These are phyloP conservation scores for Scedosporium apiospermum DNA, from an alignment of 2,329 filamentous ascomycete species.

Conservation along the genomic window DNA sequence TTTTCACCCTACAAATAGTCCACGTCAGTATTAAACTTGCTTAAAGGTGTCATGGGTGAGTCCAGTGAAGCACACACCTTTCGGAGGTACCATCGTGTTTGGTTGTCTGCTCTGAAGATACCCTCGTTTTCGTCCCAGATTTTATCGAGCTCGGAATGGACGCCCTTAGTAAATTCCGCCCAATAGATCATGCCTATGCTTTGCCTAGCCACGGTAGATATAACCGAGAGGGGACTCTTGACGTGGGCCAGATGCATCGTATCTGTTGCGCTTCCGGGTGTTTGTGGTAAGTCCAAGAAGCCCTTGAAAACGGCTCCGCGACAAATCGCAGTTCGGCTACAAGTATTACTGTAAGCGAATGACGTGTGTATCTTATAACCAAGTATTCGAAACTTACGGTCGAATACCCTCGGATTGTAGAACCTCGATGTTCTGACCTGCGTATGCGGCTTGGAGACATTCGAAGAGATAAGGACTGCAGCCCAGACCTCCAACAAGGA, in stretches of 20 bases:
- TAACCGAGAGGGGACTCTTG: background rate
- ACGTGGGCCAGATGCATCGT: background rate
- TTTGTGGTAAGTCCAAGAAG: background rate
- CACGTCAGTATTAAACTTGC: no score
- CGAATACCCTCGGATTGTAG: slow-evolving; percentile 19
- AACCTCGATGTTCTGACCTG: slow-evolving; percentile 10
- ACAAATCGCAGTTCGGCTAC: background rate
- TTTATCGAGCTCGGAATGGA: no score
- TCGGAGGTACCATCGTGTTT: no score
- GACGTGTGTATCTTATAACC: background rate
- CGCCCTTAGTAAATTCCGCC: no score
- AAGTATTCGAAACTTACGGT: slow-evolving; percentile 19
- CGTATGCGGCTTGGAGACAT: slow-evolving; percentile 9
- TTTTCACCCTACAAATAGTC: no score
- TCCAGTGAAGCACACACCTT: no score
- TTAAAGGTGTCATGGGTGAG: no score
- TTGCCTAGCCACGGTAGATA: background rate
- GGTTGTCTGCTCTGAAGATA: no score
- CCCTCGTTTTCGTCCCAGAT: no score
- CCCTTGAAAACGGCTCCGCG: background rate
- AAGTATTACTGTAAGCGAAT: no score
- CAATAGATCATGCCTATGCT: no score
- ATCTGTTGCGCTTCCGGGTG: no score
- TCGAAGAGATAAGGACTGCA: slow-evolving; percentile 18
- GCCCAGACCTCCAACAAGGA: slow-evolving; percentile 30